Evolutionary conservation across 2,329 filamentous ascomycete species (phyloP), one percentile per base, ranked within the genome.

Genomic region (Tolypocladium nubicola): DNA sequence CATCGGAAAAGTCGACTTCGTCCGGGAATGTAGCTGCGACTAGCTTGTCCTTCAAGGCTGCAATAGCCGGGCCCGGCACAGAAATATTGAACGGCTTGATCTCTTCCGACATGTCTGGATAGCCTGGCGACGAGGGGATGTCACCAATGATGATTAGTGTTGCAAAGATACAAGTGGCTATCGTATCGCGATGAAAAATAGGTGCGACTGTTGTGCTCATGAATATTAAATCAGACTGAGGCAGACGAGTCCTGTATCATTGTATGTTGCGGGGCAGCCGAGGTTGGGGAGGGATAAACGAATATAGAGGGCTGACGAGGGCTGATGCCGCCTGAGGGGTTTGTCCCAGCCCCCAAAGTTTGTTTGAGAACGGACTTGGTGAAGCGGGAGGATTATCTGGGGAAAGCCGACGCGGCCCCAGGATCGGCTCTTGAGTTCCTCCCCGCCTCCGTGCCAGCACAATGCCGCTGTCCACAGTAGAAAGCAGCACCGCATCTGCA

Each of bases 11-110:
- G n/a, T 65, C 64, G 3, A 65, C 65, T 16, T 68, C 61, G 2
- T 64, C 55, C 0, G 71, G 66, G 30, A 71, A 70, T 0, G 64
- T 64, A 2, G 72, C 58, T 0, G 58, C n/a, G 4, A 63, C 60
- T 2, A 75, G 65, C 61, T 71, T 75, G 11, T 60, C 57, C 9
- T 68, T 66, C 3, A 75, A 61, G 2, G 54, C 55, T 16, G 64
- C 47, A 16, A 76, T 60, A 4, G 64, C 63, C 0, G 62, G 56
- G 21, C 74, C 68, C 0, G 73, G 61, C 7, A 75, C 64, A 2
- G 62, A 57, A 43, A 76, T 71, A 37, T 65, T 64, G 63, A 69
- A 75, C 0, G 71, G 70, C 19, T 63, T 63, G 53, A 74, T 68
- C 4, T 59, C 39, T 26, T 53, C 21, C 21, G 37, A 5, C 52